Base-by-base conservation (phyloP, 805 yeast species). In the Pichia occidentalis region DNA sequence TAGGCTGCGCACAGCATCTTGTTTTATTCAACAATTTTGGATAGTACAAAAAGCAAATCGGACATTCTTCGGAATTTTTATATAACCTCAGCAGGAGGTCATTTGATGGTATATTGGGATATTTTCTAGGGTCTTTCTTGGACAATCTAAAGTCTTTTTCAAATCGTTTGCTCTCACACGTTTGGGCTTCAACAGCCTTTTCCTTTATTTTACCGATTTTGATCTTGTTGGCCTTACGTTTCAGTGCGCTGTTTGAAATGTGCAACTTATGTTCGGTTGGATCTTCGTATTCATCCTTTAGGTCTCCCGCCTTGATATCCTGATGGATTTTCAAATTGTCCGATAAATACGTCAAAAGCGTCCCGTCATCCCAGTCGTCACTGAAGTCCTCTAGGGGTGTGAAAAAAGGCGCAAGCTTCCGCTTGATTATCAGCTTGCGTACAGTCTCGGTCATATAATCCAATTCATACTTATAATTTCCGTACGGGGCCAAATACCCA, bases 401-500 rank as follows among this genome's bases (percentile, higher is more conserved):
- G 57, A 75, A 92, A 57, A 92, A 90, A 2, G 98, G 97, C 0
- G 97, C 87, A 27, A 90, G 52, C 48, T 70, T 72, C 34, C 98
- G 70, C 22, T 74, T 73, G 14, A 78, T 64, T 17, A 90, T 82
- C 27, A 83, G 64, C 13, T 64, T 71, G 37, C 84, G 71, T n/a
- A 92, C 97, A 3, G 81, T 65, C 12, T 72, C 73, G 12, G 83
- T 72, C 51, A 81, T 73, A 61, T 76, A 90, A 56, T 85, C 95
- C 38, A 81, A 57, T 49, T 77, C 80, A 32, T 82, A 77, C 46
- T 78, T 74, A 60, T 90, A 90, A 23, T 84, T 83, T 2, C 97
- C 97, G 60, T 74, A 85, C 0, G 97, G 96, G 1, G 95, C 95
- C 46, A 90, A 61, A 54, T 65, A 87, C 2, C 98, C 98, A 14